These are phyloP conservation scores for Boletus vermiculosoides DNA, from an alignment of 768 basidiomycete species.

Conservation along the genomic window DNA sequence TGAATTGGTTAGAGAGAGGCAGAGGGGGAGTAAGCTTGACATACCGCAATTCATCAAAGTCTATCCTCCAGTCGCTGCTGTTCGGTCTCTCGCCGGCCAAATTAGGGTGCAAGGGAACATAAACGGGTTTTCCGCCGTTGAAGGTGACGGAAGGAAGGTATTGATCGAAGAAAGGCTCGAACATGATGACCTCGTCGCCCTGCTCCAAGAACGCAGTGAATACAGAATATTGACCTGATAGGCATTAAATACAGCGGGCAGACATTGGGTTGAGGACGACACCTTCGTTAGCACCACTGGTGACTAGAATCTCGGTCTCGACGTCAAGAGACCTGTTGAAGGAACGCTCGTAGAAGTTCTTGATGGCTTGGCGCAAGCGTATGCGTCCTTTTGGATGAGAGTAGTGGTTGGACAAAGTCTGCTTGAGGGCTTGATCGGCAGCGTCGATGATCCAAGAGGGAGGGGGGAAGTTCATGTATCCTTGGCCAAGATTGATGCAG, in stretches of 20 bases:
- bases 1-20: conserved; percentile 4
- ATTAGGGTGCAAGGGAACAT: conserved; percentile 95
- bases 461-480: conserved; percentile 92
- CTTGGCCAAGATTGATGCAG: conserved; percentile 94
- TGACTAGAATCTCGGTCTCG: conserved; percentile 88
- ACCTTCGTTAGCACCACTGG: conserved; percentile 98
- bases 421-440: conserved; percentile 63
- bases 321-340: conserved; percentile 73
- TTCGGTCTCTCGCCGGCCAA: conserved; percentile 46
- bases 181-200: conserved; percentile 97
- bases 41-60: conserved; percentile 85
- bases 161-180: conserved; percentile 98
- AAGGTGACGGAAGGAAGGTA: conserved; percentile 91
- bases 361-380: conserved; percentile 85
- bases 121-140: conserved; percentile 91
- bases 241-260: not conserved
- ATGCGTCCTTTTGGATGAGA: conserved; percentile 88
- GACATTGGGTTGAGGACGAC: conserved; percentile 4
- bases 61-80: conserved; percentile 82
- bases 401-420: conserved; percentile 76
- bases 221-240: conserved; percentile 82
- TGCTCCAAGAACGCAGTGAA: conserved; percentile 88
- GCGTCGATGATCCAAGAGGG: conserved; percentile 77
- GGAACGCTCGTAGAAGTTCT: conserved; percentile 67
- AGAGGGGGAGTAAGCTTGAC: conserved; percentile 10